Percentiles rank a stretch among this genome's conserved stretches.
These are phyloP conservation scores for Malus hybrid DNA, from an alignment of 331 rosid genomes.

Conservation along the genomic window DNA sequence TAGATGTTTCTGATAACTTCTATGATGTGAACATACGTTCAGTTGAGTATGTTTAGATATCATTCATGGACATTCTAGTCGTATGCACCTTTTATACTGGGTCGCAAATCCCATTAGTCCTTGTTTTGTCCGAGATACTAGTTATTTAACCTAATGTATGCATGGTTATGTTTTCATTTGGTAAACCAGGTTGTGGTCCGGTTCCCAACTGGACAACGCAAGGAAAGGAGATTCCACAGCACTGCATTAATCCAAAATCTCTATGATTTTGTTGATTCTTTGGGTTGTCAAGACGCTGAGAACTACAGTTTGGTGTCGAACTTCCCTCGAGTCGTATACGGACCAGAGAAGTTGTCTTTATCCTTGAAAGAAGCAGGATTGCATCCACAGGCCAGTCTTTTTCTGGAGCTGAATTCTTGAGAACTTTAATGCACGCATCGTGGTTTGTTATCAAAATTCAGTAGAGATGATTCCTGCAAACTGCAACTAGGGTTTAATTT, in stretches of 20 bases:
- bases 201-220: conserved; percentile 90
- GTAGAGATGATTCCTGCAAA: conserved; percentile 1
- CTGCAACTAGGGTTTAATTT: conserved; percentile 1
- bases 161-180: background rate
- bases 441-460: background rate
- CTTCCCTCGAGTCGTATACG: conserved; percentile 80
- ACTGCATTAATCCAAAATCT: conserved; percentile 54
- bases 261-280: conserved; percentile 81
- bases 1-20: background rate
- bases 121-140: background rate
- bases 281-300: conserved; percentile 64
- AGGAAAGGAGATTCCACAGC: conserved; percentile 81
- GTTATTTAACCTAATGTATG: background rate
- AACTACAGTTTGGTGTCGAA: conserved; percentile 74
- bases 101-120: background rate
- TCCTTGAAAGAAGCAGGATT: conserved; percentile 92
- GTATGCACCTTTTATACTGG: background rate
- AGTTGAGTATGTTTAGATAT: background rate
- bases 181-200: conserved; percentile 77
- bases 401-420: conserved; percentile 45
- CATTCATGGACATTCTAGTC: background rate
- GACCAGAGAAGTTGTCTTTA: conserved; percentile 46
- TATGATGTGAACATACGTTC: background rate
- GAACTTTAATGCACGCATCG: background rate
- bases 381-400: conserved; percentile 79